Evolutionary conservation across 768 basidiomycete genomes (phyloP).

Genomic region (Lentinus brumalis): DNA sequence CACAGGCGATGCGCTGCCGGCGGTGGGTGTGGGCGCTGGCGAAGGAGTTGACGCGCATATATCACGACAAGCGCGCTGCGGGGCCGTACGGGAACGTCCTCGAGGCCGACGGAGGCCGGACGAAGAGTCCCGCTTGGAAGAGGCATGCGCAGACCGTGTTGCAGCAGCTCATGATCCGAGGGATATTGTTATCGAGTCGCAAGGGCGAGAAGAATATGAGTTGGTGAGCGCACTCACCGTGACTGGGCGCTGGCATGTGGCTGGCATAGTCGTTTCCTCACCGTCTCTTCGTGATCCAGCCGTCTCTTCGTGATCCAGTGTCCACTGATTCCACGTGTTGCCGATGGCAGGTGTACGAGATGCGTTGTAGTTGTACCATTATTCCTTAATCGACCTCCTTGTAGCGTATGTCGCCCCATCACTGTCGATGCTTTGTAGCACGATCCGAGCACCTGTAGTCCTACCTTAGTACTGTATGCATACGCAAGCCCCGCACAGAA

Average conservation of each 20-base stretch:
- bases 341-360: too few relatives aligned
- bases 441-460: too few relatives aligned
- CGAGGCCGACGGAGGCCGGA: neutral
- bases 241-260: neutral
- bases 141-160: neutral
- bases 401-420: too few relatives aligned
- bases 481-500: too few relatives aligned
- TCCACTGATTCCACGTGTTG: too few relatives aligned
- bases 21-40: slow-evolving; percentile 30
- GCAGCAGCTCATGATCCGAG: neutral
- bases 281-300: too few relatives aligned
- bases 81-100: neutral
- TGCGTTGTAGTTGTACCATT: too few relatives aligned
- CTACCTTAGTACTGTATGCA: too few relatives aligned
- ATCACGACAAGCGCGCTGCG: neutral
- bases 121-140: neutral
- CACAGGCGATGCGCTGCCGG: slow-evolving; percentile 28
- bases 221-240: neutral
- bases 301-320: too few relatives aligned
- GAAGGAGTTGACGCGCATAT: slow-evolving; percentile 20
- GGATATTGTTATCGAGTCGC: neutral
- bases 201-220: neutral
- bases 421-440: too few relatives aligned
- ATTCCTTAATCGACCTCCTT: too few relatives aligned
- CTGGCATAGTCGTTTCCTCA: neutral